A percentile compares a stretch with the other conserved stretches of the same genome.
Evolutionary conservation across 2,329 filamentous ascomycete genomes (phyloP).

Genomic region (Ophiostoma triangulosporum): DNA sequence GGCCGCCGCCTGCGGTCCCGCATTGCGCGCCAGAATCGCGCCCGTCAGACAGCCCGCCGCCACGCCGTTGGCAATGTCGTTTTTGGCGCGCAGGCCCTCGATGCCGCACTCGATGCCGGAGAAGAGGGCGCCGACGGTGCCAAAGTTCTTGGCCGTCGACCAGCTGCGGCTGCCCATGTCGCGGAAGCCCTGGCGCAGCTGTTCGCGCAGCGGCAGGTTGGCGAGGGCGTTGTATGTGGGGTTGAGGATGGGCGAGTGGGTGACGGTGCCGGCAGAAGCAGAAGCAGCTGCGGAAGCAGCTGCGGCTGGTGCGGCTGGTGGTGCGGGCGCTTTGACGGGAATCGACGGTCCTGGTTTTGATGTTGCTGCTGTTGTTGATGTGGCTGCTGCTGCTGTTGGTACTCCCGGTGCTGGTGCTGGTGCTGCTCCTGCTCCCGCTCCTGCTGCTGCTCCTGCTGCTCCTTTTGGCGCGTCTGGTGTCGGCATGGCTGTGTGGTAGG

Average conservation of each 20-base stretch:
- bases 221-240: slow-evolving; percentile 26
- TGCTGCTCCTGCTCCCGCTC: slow-evolving; percentile 1
- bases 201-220: slow-evolving; percentile 68
- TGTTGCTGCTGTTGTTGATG: not conserved
- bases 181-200: slow-evolving; percentile 74
- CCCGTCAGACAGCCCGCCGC: slow-evolving; percentile 84
- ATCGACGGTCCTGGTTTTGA: not conserved
- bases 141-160: slow-evolving; percentile 86
- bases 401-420: not conserved
- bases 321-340: not conserved
- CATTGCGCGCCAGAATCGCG: slow-evolving; percentile 72
- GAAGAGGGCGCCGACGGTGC: slow-evolving; percentile 82
- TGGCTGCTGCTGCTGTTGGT: not conserved
- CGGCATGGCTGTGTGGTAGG: slow-evolving; percentile 43
- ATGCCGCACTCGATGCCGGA: slow-evolving; percentile 90
- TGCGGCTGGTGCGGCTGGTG: slow-evolving; percentile 1
- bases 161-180: slow-evolving; percentile 84
- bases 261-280: slow-evolving; percentile 14
- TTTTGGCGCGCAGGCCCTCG: slow-evolving; percentile 84
- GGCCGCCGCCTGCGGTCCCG: slow-evolving; percentile 76
- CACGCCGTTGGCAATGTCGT: slow-evolving; percentile 80
- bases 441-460: not conserved
- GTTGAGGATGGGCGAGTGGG: not conserved
- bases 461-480: slow-evolving; percentile 9
- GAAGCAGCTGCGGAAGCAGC: not conserved